phyloP scores from a whole-genome alignment of 805 yeast species.

The Wickerhamiella siamensis region DNA sequence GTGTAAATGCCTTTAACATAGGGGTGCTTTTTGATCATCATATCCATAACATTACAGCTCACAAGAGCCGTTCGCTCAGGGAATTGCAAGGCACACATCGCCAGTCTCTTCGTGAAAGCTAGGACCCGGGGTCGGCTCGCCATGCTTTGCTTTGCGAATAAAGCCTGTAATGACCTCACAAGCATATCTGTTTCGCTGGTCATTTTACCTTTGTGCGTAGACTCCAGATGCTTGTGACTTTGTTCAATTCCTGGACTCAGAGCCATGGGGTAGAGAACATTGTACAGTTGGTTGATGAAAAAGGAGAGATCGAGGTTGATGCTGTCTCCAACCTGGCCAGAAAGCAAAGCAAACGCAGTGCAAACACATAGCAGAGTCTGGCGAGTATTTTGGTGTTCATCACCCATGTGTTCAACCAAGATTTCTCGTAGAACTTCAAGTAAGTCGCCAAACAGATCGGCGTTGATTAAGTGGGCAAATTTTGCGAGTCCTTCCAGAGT shows the following conservation, averaged over 20 bases:
- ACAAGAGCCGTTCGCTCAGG: constrained; percentile 86
- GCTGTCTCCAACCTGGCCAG: constrained; percentile 58
- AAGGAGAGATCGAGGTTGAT: constrained; percentile 68
- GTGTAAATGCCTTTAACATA: constrained; percentile 63
- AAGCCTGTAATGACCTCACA: constrained; percentile 59
- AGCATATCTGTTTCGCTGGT: constrained; percentile 80
- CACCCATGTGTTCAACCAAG: constrained; percentile 34
- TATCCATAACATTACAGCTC: constrained; percentile 59
- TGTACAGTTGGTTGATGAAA: constrained; percentile 64
- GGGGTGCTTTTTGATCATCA: constrained; percentile 55
- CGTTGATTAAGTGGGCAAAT: constrained; percentile 84
- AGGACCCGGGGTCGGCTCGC: constrained; percentile 15
- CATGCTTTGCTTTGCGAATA: constrained; percentile 41
- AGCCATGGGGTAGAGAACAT: constrained; percentile 50
- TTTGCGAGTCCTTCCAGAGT: constrained; percentile 84
- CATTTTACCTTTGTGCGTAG: constrained; percentile 56
- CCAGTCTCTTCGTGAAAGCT: constrained; percentile 72
- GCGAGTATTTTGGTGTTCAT: constrained; percentile 37
- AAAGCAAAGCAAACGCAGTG: constrained; percentile 76
- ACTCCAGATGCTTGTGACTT: constrained; percentile 63
- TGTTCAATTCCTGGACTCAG: constrained; percentile 76
- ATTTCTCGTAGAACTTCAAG: constrained; percentile 79
- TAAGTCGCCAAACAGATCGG: constrained; percentile 85
- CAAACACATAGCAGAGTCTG: constrained; percentile 70
- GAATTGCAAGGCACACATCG: constrained; percentile 49